Evolutionary conservation across 2,329 filamentous ascomycete genomes (phyloP).

Genomic region (Penicillium sp.): DNA sequence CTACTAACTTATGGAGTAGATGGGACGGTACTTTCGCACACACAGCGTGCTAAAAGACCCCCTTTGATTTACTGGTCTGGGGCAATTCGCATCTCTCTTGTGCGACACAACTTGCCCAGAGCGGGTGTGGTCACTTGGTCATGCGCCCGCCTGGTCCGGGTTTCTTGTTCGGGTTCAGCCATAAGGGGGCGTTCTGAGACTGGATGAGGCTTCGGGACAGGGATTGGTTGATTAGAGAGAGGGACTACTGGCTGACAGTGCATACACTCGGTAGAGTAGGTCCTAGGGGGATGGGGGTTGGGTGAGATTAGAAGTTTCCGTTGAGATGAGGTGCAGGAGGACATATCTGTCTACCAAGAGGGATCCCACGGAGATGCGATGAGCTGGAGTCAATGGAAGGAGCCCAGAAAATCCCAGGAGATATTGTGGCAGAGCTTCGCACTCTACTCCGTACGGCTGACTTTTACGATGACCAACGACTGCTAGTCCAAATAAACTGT

Average conservation of each 20-base stretch:
- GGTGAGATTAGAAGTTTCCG: background rate
- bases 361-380: too few relatives aligned
- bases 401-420: background rate
- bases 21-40: too few relatives aligned
- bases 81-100: background rate
- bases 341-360: too few relatives aligned
- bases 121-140: background rate
- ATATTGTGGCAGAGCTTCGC: background rate
- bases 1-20: too few relatives aligned
- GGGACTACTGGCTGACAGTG: background rate
- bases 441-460: background rate
- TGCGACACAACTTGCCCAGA: constrained; percentile 8
- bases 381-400: too few relatives aligned
- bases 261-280: background rate
- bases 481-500: background rate
- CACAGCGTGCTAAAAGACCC: background rate
- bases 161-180: too few relatives aligned
- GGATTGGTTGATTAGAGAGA: background rate
- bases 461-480: background rate
- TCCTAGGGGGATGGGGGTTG: too few relatives aligned
- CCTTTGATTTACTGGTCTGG: background rate
- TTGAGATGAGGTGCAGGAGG: background rate
- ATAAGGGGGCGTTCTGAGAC: too few relatives aligned
- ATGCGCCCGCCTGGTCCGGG: background rate
- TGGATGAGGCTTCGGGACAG: background rate